Evolutionary conservation across 129 eudicot genomes (phyloP).

Genomic region (Logfia minima): DNA sequence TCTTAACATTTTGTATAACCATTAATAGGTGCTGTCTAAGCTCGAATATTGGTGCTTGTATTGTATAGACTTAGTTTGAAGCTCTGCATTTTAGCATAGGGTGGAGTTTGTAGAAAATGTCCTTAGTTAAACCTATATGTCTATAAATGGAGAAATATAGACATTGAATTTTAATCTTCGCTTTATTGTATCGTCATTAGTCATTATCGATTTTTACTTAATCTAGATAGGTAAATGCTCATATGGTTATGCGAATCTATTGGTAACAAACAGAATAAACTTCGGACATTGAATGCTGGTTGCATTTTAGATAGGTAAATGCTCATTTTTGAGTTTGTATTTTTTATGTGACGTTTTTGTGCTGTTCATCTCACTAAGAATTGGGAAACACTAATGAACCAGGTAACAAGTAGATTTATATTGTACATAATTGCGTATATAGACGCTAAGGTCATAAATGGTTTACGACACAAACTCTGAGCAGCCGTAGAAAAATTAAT

Average conservation of each 20-base stretch:
- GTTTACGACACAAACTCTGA: neutral
- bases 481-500: neutral
- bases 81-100: neutral
- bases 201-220: neutral
- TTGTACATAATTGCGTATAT: neutral
- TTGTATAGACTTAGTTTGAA: slow-evolving; percentile 7
- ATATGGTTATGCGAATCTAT: neutral
- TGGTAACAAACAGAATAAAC: neutral
- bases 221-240: neutral
- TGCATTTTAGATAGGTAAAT: neutral
- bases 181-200: neutral
- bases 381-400: neutral
- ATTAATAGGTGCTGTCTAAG: neutral
- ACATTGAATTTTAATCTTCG: neutral
- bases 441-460: slow-evolving; percentile 3
- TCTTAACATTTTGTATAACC: neutral
- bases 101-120: slow-evolving; percentile 2
- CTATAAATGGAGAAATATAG: neutral
- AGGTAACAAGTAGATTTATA: slow-evolving; percentile 20
- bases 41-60: neutral
- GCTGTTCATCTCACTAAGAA: slow-evolving; percentile 1
- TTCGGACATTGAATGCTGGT: neutral
- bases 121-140: slow-evolving; percentile 10
- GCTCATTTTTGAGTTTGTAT: neutral
- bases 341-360: neutral